These are phyloP conservation scores for Tylopilus sp. DNA, from an alignment of 768 basidiomycete species.

Conservation along the genomic window DNA sequence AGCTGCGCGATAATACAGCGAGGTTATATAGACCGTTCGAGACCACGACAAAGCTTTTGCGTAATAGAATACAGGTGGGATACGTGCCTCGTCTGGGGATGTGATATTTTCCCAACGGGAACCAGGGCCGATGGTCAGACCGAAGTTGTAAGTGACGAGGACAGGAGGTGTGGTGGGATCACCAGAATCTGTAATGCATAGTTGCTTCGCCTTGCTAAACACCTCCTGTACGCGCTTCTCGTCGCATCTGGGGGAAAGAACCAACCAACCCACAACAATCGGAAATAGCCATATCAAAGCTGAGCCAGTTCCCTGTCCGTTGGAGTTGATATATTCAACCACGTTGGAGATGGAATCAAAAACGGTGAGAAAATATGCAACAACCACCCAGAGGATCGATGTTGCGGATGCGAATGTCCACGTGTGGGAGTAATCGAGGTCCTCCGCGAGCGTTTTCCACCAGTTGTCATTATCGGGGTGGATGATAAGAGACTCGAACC, in stretches of 20 bases:
- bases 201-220: conserved; percentile 15
- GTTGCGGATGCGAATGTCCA: conserved; percentile 40
- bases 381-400: conserved; percentile 43
- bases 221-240: conserved; percentile 25
- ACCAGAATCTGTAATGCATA: neutral
- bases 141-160: conserved; percentile 2
- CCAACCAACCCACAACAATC: conserved; percentile 39
- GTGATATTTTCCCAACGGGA: conserved; percentile 6
- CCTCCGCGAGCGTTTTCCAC: conserved; percentile 35
- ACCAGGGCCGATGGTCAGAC: conserved; percentile 13
- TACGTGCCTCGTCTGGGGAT: conserved; percentile 25
- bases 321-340: conserved; percentile 24
- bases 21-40: conserved; percentile 12
- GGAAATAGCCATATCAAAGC: conserved; percentile 46
- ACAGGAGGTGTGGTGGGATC: neutral
- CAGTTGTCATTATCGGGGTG: conserved; percentile 41
- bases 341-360: conserved; percentile 15
- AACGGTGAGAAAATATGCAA: conserved; percentile 36
- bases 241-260: conserved; percentile 40
- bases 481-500: conserved; percentile 40
- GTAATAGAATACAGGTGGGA: conserved; percentile 26
- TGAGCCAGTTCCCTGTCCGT: conserved; percentile 38
- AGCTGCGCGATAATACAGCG: conserved; percentile 17
- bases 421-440: conserved; percentile 37
- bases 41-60: conserved; percentile 22